Base-by-base conservation (phyloP, 2,329 filamentous ascomycete genomes). In the Aspergillus neoniger region DNA sequence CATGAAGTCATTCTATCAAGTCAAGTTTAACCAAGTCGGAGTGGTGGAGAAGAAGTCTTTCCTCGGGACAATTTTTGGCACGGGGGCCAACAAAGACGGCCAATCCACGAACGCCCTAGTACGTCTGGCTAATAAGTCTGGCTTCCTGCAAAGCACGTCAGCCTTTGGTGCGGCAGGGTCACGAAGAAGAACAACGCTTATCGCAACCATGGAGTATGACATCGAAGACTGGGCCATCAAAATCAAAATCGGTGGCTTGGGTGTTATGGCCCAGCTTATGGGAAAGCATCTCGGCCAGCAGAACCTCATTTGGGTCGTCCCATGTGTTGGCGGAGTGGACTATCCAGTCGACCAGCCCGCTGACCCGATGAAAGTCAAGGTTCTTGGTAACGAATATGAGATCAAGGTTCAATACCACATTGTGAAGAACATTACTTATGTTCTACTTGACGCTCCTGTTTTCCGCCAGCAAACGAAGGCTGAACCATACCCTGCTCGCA, bases 141-240 rank as follows among this genome's bases (percentile, higher is more conserved):
- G 70, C 3, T 76, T 77, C 32, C 65, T 78, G 5, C 75, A 76
- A 54, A 75, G 70, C 53, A 76, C 67, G 6, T 70, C 75, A 21
- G 72, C 70, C 1, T 74, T 77, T 53, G 70, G 69, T 30, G 65
- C 65, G 36, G 71, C 68, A 43, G 64, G 66, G n/a, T 72, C 78
- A 19, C 70, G 66, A 38, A 62, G 79, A 48, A 78, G 84, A n/a
- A 88, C 82, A 32, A 83, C 88, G 2, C 80, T 90, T 21, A 88
- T 90, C 56, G 87, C 86, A 12, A 89, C 87, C 6, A 88, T 90
- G 85, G 87, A 90, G 72, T 90, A 90, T 73, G 86, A 89, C 63
- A 89, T 90, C 62, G 85, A 87, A 58, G 87, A 90, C 69, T 89
- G 87, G 85, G 81, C 76, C 4, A 87, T 90, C 75, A 89, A 88